Conservation (phyloP, 2,329 filamentous ascomycete genomes). For the Arthroderma sp. region DNA sequence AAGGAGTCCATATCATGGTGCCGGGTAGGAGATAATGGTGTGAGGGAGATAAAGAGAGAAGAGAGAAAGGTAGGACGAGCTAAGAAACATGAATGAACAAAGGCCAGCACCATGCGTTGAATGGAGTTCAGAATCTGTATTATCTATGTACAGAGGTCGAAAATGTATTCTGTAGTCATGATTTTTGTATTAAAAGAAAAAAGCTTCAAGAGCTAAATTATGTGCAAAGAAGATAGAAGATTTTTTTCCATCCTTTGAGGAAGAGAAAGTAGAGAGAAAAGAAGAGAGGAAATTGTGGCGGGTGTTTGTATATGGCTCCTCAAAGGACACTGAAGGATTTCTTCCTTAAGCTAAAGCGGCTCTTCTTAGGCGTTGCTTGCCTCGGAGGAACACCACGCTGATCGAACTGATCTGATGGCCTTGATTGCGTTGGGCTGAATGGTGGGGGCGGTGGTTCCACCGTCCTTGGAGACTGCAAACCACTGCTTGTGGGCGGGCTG, state of each 20-base stretch:
- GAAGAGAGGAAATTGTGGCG: too few species aligned
- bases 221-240: background rate
- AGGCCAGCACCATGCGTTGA: too few species aligned
- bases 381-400: background rate
- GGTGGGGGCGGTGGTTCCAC: background rate
- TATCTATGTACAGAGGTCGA: too few species aligned
- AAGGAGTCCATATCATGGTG: background rate
- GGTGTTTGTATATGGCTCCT: background rate
- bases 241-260: background rate
- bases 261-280: background rate
- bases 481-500: background rate
- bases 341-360: slow-evolving; percentile 32
- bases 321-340: slow-evolving; percentile 30
- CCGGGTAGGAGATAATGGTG: background rate
- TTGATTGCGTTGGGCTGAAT: background rate
- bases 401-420: background rate
- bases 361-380: slow-evolving; percentile 18
- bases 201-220: too few species aligned
- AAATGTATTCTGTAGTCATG: background rate
- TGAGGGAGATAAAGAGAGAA: background rate
- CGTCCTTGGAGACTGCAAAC: background rate
- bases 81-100: background rate
- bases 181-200: background rate
- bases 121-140: too few species aligned
- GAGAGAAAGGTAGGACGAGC: background rate